Conservation (phyloP, 192 early-diverging fungal genomes). For the Rhizophagus clarus region DNA sequence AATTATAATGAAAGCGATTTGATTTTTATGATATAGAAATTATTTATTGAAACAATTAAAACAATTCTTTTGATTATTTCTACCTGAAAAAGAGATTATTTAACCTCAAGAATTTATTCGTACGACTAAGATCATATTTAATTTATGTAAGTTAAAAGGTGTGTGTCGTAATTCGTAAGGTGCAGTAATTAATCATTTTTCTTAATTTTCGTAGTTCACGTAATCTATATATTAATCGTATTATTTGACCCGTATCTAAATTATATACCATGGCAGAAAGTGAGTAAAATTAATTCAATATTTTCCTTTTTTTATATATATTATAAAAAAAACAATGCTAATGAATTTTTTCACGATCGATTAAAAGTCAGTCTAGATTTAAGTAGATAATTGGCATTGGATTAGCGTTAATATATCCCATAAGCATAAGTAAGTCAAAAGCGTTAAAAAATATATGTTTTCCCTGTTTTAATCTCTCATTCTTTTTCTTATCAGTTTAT, state of each 20-base stretch:
- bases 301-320: no score
- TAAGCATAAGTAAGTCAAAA: constrained; percentile 16
- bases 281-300: not conserved
- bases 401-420: not conserved
- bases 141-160: not conserved
- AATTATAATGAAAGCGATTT: not conserved
- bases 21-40: constrained; percentile 11
- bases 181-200: not conserved
- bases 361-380: not conserved
- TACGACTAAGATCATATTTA: not conserved
- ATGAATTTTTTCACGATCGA: not conserved
- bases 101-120: constrained; percentile 1
- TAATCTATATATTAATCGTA: not conserved
- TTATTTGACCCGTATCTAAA: no score
- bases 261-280: not conserved
- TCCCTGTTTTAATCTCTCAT: no score
- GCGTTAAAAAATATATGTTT: no score
- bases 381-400: not conserved
- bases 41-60: not conserved
- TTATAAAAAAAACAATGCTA: not conserved
- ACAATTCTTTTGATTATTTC: not conserved
- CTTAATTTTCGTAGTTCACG: not conserved
- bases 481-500: not conserved
- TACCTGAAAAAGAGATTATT: not conserved
- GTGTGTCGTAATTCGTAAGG: not conserved